phyloP scores from a whole-genome alignment of 306 rosid genomes.

The Quercus engelmannii region DNA sequence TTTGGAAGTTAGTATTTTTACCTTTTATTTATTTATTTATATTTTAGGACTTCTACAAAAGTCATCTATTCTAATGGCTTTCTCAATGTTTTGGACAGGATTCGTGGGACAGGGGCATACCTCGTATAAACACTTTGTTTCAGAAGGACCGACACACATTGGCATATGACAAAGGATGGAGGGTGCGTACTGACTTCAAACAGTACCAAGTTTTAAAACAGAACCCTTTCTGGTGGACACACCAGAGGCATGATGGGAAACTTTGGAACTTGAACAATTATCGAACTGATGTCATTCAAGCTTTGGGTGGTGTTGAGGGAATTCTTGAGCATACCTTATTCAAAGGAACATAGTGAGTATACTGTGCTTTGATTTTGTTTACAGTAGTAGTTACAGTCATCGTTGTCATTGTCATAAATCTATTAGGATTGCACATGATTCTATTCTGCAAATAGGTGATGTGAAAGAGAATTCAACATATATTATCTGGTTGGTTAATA shows the following conservation, averaged over 20 bases:
- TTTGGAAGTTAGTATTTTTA: slow-evolving; percentile 69
- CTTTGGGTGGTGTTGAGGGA: slow-evolving; percentile 99
- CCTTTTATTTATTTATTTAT: not conserved
- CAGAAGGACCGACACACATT: slow-evolving; percentile 97
- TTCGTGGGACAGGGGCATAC: slow-evolving; percentile 99
- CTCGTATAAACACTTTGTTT: slow-evolving; percentile 96
- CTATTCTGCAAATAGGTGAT: not conserved
- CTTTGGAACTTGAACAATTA: slow-evolving; percentile 97
- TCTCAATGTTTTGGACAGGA: slow-evolving; percentile 50
- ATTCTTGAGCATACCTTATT: slow-evolving; percentile 95
- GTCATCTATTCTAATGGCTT: not conserved
- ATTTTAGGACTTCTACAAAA: not conserved
- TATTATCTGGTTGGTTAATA: not conserved
- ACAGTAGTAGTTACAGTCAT: not conserved
- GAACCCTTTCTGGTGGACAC: slow-evolving; percentile 99
- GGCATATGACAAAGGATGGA: slow-evolving; percentile 99
- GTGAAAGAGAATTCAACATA: not conserved
- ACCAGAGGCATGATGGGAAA: slow-evolving; percentile 97
- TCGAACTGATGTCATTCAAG: slow-evolving; percentile 98
- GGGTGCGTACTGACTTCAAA: slow-evolving; percentile 97
- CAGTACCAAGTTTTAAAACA: slow-evolving; percentile 98
- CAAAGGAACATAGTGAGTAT: slow-evolving; percentile 97
- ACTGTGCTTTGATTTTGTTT: not conserved
- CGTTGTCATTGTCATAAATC: not conserved
- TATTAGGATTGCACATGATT: not conserved